phyloP scores from a whole-genome alignment of 2,329 filamentous ascomycete species.

The Helotiales sp. region DNA sequence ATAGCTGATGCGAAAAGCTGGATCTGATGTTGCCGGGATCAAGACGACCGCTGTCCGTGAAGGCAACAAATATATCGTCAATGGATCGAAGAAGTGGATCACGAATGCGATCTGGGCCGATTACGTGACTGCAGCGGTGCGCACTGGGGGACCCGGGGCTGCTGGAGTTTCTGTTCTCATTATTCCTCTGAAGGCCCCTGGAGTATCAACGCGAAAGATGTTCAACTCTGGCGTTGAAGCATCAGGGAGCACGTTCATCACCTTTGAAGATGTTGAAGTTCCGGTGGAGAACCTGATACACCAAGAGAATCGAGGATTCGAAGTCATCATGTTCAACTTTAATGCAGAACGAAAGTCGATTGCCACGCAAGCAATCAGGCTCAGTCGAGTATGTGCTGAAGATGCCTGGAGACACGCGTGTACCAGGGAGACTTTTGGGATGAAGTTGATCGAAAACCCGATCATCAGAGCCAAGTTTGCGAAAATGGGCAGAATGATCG shows the following conservation, averaged over 20 bases:
- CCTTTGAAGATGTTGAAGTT: slow-evolving; percentile 60
- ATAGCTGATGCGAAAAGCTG: slow-evolving; percentile 46
- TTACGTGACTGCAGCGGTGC: slow-evolving; percentile 65
- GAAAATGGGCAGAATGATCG: slow-evolving; percentile 63
- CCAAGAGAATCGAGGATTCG: slow-evolving; percentile 59
- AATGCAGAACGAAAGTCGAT: slow-evolving; percentile 65
- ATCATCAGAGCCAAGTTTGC: slow-evolving; percentile 64
- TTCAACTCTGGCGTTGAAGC: slow-evolving; percentile 70
- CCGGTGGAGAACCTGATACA: slow-evolving; percentile 59
- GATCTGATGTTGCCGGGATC: slow-evolving; percentile 68
- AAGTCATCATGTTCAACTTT: slow-evolving; percentile 64
- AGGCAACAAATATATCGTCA: slow-evolving; percentile 63
- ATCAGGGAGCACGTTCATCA: slow-evolving; percentile 60
- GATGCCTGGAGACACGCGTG: slow-evolving; percentile 58
- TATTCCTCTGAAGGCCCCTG: slow-evolving; percentile 55
- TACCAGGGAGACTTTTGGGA: slow-evolving; percentile 61
- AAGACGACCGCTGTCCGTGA: slow-evolving; percentile 61
- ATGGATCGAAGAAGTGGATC: slow-evolving; percentile 72
- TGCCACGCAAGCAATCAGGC: slow-evolving; percentile 59
- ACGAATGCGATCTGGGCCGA: slow-evolving; percentile 65
- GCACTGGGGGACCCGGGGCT: slow-evolving; percentile 60
- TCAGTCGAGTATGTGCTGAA: slow-evolving; percentile 60
- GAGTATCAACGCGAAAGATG: slow-evolving; percentile 60
- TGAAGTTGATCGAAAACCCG: slow-evolving; percentile 60
- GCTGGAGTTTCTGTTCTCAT: slow-evolving; percentile 62